Conservation (phyloP, 441 rosid species). For the Breynia disticha region DNA sequence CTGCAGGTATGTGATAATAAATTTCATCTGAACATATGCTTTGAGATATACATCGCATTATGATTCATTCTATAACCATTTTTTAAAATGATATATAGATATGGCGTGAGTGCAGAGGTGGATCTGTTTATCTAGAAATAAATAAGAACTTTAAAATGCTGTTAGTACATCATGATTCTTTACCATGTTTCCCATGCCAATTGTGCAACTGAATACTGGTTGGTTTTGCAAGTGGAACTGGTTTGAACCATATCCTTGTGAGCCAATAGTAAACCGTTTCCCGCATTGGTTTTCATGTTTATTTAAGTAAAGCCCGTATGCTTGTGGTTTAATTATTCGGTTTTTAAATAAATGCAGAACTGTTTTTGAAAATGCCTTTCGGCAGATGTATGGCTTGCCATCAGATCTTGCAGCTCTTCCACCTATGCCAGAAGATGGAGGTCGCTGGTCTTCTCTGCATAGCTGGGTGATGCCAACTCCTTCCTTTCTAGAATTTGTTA, state of each 20-base stretch:
- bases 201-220: too few species aligned
- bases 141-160: neutral
- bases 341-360: slow-evolving; percentile 39
- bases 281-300: too few species aligned
- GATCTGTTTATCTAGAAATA: neutral
- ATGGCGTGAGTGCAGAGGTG: too few species aligned
- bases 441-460: slow-evolving; percentile 87
- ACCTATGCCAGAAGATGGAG: slow-evolving; percentile 93
- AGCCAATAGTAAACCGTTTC: too few species aligned
- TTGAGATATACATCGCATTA: too few species aligned
- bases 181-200: neutral
- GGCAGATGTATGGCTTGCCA: slow-evolving; percentile 73
- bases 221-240: too few species aligned
- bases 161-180: neutral
- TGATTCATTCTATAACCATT: too few species aligned
- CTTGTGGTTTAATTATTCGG: neutral
- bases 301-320: too few species aligned
- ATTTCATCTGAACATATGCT: too few species aligned
- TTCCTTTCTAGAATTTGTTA: slow-evolving; percentile 78
- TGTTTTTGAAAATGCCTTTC: slow-evolving; percentile 69
- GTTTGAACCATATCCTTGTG: too few species aligned
- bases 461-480: slow-evolving; percentile 97
- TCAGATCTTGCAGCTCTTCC: slow-evolving; percentile 69
- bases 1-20: slow-evolving; percentile 58
- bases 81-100: too few species aligned